Evolutionary conservation across 1,284 basidiomycete genomes (phyloP).

Genomic region (Entoloma clypeatum): DNA sequence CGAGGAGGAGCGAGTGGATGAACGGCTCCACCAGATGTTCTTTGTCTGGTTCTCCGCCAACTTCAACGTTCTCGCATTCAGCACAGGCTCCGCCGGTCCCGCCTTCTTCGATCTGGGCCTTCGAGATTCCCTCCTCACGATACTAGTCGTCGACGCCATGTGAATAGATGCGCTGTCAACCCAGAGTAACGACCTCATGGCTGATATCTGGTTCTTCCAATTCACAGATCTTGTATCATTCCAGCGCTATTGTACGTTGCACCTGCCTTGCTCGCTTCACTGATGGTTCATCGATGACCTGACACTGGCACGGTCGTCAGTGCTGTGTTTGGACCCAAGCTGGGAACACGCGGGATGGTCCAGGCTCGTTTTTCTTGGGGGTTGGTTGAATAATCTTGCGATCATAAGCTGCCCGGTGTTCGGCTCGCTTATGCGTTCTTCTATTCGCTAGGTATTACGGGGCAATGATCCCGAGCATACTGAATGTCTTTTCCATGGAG

Average conservation of each 20-base stretch:
- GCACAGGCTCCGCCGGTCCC: slow-evolving; percentile 56
- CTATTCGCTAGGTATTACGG: slow-evolving; percentile 50
- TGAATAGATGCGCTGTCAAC: slow-evolving; percentile 27
- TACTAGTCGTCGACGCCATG: slow-evolving; percentile 54
- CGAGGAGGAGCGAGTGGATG: slow-evolving; percentile 43
- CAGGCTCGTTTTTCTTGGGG: slow-evolving; percentile 37
- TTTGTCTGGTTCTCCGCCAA: slow-evolving; percentile 66
- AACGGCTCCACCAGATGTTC: slow-evolving; percentile 58
- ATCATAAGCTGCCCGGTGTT: slow-evolving; percentile 31
- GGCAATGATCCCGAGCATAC: slow-evolving; percentile 55
- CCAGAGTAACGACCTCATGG: neutral
- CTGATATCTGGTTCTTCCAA: neutral
- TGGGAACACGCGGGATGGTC: slow-evolving; percentile 36
- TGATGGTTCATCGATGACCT: neutral
- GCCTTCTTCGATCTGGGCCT: slow-evolving; percentile 55
- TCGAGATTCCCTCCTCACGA: slow-evolving; percentile 46
- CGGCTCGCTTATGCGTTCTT: slow-evolving; percentile 49
- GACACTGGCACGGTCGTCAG: slow-evolving; percentile 18
- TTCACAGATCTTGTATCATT: slow-evolving; percentile 29
- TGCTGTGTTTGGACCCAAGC: slow-evolving; percentile 32
- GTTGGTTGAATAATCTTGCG: slow-evolving; percentile 19
- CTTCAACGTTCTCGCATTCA: slow-evolving; percentile 53
- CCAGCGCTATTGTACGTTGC: slow-evolving; percentile 56
- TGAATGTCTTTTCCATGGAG: slow-evolving; percentile 62
- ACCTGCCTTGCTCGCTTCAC: neutral